Base-by-base conservation (phyloP, 2,329 filamentous ascomycete genomes). In the Drechslerella dactyloides region DNA sequence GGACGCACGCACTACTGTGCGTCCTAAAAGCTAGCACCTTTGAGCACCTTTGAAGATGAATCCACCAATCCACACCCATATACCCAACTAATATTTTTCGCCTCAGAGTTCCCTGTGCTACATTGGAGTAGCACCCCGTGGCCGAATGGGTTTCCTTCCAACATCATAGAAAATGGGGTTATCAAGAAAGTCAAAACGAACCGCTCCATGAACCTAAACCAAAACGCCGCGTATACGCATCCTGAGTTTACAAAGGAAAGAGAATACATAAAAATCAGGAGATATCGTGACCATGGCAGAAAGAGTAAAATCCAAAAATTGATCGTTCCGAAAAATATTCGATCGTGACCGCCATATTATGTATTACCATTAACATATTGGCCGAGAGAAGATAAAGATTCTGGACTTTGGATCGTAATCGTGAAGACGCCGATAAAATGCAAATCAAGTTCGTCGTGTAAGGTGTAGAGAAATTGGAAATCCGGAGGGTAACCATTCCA, bases 341-440 rank as follows among this genome's bases (percentile, higher is more conserved):
- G 17, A 17, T 17, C 40, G 4, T 3, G 40, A 44, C 44, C 44
- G n/a, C 37, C 4, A 42, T 19, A 19, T 19, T 48, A 48, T 23
- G 19, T 48, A 15, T 19, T 19, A 15, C n/a, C 15, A 23, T 48
- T 19, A 48, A 17, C 37, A 17, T 15, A 19, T 48, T 33, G 27
- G 27, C 8, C 27, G 27, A 33, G 8, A 33, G 44, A 48, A 48
- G n/a, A 48, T 19, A 17, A 10, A 19, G n/a, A 3, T 2, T 48
- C 44, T 48, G 44, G 19, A 19, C 15, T 48, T 48, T 48, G 19
- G 3, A 21, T 48, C 44, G 44, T 48, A 23, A 48, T 48, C 44
- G 19, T 48, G 21, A 23, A 48, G 15, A 48, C 44, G 44, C 44
- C 44, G 19, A 48, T 21, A 48, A 44, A 17, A 44, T 7, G 15